Conservation (phyloP, 345 rosid species). For the Diplotaxis tenuifolia region DNA sequence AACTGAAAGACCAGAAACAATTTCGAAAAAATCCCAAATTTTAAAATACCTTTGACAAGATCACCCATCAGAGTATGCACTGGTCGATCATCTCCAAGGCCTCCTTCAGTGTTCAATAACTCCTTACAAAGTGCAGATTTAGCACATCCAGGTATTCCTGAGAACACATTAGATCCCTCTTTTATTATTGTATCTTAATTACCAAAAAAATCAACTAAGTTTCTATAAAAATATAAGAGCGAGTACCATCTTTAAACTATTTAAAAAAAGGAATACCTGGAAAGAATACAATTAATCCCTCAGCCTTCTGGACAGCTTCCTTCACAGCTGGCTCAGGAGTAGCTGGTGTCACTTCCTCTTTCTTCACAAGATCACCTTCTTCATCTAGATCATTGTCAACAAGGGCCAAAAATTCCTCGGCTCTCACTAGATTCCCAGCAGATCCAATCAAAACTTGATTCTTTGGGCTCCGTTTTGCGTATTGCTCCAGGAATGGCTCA, state of each 20-base stretch:
- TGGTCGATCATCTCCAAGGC: constrained; percentile 82
- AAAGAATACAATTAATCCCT: constrained; percentile 86
- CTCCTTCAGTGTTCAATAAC: constrained; percentile 60
- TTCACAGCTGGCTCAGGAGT: constrained; percentile 47
- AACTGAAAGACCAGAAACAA: constrained; percentile 7
- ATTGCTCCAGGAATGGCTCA: constrained; percentile 91
- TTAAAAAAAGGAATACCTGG: constrained; percentile 68
- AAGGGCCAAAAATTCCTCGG: constrained; percentile 83
- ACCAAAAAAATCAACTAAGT: constrained; percentile 9
- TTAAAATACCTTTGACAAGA: constrained; percentile 69
- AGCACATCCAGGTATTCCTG: constrained; percentile 98
- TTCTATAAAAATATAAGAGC: background rate
- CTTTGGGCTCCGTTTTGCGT: constrained; percentile 66
- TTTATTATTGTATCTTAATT: too few species aligned
- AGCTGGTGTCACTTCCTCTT: constrained; percentile 46
- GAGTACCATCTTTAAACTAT: background rate
- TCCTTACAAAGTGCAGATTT: constrained; percentile 97
- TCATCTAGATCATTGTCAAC: constrained; percentile 74
- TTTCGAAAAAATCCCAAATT: constrained; percentile 11
- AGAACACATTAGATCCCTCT: background rate
- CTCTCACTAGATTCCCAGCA: constrained; percentile 75
- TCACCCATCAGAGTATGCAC: constrained; percentile 94
- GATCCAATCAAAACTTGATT: constrained; percentile 83
- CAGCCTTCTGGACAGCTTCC: constrained; percentile 60
- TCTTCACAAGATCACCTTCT: constrained; percentile 79